These are phyloP conservation scores for Coemansia sp. DNA, from an alignment of 192 early-diverging fungal genomes.

Conservation along the genomic window DNA sequence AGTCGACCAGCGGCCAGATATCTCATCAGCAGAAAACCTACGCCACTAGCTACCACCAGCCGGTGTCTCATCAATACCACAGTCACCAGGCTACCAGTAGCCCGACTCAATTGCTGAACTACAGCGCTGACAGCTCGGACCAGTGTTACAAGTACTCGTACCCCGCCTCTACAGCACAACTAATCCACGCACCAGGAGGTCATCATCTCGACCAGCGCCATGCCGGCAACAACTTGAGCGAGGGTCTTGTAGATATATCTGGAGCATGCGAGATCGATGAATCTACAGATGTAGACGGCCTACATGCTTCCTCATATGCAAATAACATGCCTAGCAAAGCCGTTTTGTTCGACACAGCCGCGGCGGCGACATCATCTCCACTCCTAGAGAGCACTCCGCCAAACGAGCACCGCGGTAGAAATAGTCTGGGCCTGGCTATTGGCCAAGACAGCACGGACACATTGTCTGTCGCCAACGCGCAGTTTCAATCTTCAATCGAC, in stretches of 20 bases:
- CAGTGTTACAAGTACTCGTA: slow-evolving; percentile 1
- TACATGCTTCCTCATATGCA: background rate
- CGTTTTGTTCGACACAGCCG: background rate
- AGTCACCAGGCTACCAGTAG: background rate
- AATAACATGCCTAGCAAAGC: background rate
- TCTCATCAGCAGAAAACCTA: background rate
- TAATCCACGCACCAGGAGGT: background rate
- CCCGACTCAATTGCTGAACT: background rate
- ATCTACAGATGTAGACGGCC: background rate
- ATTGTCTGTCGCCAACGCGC: background rate
- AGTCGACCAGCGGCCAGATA: background rate
- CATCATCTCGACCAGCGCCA: background rate
- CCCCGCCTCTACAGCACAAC: background rate
- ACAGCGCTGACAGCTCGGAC: slow-evolving; percentile 4
- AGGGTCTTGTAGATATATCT: background rate
- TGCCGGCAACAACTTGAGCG: background rate
- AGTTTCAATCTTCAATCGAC: background rate
- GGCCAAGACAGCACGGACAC: background rate
- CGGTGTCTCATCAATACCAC: background rate
- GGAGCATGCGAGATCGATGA: background rate
- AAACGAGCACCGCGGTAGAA: background rate
- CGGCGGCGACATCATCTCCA: background rate
- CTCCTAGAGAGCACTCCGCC: background rate
- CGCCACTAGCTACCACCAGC: background rate
- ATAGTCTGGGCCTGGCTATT: slow-evolving; percentile 14